Evolutionary conservation across 2,329 filamentous ascomycete species (phyloP).

Genomic region (Fusarium nisikadoi): DNA sequence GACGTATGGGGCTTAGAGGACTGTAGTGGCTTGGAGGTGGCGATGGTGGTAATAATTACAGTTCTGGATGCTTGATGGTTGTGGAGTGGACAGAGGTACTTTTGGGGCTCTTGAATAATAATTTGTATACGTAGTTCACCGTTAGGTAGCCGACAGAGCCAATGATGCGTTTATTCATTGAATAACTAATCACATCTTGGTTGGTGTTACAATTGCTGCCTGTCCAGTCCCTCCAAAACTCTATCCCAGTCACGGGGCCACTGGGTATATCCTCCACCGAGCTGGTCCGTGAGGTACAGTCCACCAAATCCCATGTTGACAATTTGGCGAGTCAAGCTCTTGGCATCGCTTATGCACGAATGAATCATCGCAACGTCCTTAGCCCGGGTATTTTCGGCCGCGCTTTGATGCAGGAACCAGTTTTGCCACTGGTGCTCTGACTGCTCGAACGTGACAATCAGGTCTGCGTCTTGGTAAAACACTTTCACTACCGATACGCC

Average conservation of each 20-base stretch:
- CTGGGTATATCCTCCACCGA: conserved; percentile 24
- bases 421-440: conserved; percentile 3
- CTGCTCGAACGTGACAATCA: background rate
- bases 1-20: background rate
- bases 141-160: no score
- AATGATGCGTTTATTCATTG: no score
- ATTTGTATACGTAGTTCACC: no score
- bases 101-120: no score
- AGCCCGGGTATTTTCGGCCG: background rate
- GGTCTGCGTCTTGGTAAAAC: background rate
- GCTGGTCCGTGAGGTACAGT: conserved; percentile 27
- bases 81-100: no score
- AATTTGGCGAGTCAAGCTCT: conserved; percentile 10
- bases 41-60: no score
- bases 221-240: background rate
- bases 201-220: no score
- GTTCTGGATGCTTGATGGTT: no score
- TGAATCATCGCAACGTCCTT: conserved; percentile 29
- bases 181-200: no score
- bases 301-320: conserved; percentile 14
- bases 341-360: conserved; percentile 10
- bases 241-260: conserved; percentile 12
- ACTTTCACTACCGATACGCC: background rate
- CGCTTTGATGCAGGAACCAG: background rate
- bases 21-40: no score